Evolutionary conservation across 2,329 filamentous ascomycete species (phyloP), one percentile per base, ranked within the genome.

Genomic region (Lecanicillium sp.): DNA sequence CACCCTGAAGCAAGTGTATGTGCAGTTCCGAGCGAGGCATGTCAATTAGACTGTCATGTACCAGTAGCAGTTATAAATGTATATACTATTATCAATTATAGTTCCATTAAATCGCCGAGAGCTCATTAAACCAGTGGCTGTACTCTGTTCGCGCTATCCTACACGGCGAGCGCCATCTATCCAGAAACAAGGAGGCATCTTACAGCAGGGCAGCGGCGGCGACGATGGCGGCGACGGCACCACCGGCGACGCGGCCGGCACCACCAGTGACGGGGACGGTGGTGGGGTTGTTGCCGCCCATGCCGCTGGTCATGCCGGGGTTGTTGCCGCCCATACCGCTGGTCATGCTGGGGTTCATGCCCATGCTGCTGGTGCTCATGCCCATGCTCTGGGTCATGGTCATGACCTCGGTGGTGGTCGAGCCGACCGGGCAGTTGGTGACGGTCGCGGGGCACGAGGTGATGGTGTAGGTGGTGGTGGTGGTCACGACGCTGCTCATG

Each of bases 381-480:
- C 11, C 7, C 26, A 29, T 17, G 27, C 24, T 21, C 24, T 21
- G 23, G 29, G 41, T 33, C 19, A 19, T 36, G 29, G 41, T 44
- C 20, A 47, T 32, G 17, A 47, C 24, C 44, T 38, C 44, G 27
- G 49, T 51, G 40, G 52, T 54, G 3, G 49, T 47, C 17, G 45
- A 36, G 14, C 52, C 48, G 29, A 51, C 45, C 17, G 51, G 52
- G 48, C 52, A 54, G 45, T 52, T 38, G 15, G 51, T 52, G 36
- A 51, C 43, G 20, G 35, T 45, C 8, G 52, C 48, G 15, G 51
- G 44, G 27, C 52, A 54, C 14, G 48, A 51, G 8, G 52, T 52
- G 29, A 53, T 41, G n/a, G 48, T 54, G 46, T 53, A 53, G 19
- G 43, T 46, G 46, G 51, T 47, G n/a, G 39, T 23, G 26, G 20